Conservation (phyloP, 2,329 filamentous ascomycete genomes). For the Talaromyces amestolkiae region DNA sequence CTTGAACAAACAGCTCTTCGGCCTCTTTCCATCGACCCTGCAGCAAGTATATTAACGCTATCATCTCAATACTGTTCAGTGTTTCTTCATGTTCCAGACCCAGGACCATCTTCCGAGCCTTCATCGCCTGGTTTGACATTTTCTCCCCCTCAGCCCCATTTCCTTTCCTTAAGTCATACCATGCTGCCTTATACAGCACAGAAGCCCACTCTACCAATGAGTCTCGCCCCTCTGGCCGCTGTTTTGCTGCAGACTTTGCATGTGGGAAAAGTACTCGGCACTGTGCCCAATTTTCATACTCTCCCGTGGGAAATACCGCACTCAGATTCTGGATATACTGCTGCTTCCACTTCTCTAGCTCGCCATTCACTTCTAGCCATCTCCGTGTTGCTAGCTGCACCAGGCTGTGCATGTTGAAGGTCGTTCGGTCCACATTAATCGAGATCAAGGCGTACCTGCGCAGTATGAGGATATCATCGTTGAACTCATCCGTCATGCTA, state of each 20-base stretch:
- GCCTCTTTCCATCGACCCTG: background rate
- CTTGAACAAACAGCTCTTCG: no score
- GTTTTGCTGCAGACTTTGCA: background rate
- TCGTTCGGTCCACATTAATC: constrained; percentile 3
- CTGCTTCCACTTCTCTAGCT: constrained; percentile 29
- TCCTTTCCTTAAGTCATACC: background rate
- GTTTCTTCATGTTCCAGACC: constrained; percentile 19
- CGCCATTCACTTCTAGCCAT: constrained; percentile 27
- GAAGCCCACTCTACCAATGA: constrained; percentile 1
- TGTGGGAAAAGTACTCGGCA: constrained; percentile 29
- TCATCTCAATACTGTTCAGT: background rate
- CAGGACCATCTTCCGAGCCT: constrained; percentile 20
- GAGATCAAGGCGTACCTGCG: constrained; percentile 26
- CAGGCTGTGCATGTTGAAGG: constrained; percentile 29
- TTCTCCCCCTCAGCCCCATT: constrained; percentile 25
- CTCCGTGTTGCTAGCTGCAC: constrained; percentile 27
- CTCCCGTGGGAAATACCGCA: constrained; percentile 23
- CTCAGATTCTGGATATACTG: constrained; percentile 25
- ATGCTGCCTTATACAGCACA: constrained; percentile 4
- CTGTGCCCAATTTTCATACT: constrained; percentile 28
- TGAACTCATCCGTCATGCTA: constrained; percentile 17
- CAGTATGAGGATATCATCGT: constrained; percentile 26
- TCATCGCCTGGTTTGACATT: constrained; percentile 20
- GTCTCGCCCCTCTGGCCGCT: background rate
- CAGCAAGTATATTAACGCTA: background rate